phyloP scores from a whole-genome alignment of 192 early-diverging fungal genomes.

The Helicostylum pulchrum region DNA sequence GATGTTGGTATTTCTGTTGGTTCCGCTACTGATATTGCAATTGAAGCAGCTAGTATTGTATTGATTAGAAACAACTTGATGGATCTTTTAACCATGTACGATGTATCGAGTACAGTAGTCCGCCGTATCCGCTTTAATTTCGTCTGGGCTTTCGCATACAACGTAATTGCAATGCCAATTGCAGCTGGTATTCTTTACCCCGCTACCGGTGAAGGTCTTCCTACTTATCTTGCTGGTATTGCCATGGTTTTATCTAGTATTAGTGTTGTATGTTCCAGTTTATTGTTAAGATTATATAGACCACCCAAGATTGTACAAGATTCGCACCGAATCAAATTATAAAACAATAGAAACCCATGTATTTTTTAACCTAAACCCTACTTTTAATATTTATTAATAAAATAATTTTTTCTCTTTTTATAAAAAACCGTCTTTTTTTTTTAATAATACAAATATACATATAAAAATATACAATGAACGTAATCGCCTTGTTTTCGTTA shows the following conservation, averaged over 20 bases:
- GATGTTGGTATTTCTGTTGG: constrained; percentile 91
- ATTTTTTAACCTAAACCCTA: too few species aligned
- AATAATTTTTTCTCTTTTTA: neutral
- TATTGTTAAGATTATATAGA: constrained; percentile 49
- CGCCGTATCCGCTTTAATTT: constrained; percentile 84
- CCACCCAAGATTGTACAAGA: constrained; percentile 18
- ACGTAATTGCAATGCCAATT: constrained; percentile 82
- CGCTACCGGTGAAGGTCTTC: constrained; percentile 49
- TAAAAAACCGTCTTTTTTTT: neutral
- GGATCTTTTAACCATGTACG: constrained; percentile 77
- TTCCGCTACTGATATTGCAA: constrained; percentile 85
- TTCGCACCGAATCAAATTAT: constrained; percentile 7
- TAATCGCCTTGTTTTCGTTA: neutral
- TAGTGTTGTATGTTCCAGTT: constrained; percentile 79
- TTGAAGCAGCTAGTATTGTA: constrained; percentile 84
- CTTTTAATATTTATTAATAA: too few species aligned
- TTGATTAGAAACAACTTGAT: constrained; percentile 74
- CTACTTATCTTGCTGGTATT: constrained; percentile 81
- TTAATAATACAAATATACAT: neutral
- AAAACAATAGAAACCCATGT: neutral
- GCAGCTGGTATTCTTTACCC: constrained; percentile 83
- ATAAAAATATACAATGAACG: neutral
- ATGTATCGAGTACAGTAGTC: constrained; percentile 72
- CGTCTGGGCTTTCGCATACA: constrained; percentile 87
- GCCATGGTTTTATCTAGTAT: constrained; percentile 88